These are phyloP conservation scores for Termitomyces titanicus DNA, from an alignment of 768 basidiomycete genomes.

Conservation along the genomic window DNA sequence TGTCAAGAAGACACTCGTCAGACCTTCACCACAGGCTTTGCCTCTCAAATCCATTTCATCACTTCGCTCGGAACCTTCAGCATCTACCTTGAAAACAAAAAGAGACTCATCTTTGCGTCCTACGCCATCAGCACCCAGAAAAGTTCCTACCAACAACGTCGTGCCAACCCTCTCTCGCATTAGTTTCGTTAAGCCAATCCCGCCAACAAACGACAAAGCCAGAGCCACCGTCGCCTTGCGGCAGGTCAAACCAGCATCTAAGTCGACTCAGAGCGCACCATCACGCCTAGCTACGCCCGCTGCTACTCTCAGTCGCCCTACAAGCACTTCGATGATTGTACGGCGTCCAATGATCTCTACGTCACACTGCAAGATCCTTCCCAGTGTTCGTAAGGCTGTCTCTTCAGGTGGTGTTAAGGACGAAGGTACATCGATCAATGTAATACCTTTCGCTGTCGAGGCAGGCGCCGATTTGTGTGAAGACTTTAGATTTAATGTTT, in stretches of 20 bases:
- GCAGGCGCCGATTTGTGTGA: constrained; percentile 11
- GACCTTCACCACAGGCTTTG: neutral
- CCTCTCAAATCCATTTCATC: neutral
- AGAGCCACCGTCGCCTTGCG: neutral
- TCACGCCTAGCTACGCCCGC: constrained; percentile 7
- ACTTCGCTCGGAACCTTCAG: neutral
- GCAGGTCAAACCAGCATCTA: neutral
- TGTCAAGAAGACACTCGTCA: neutral
- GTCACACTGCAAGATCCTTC: constrained; percentile 2
- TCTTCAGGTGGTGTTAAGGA: neutral
- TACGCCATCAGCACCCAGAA: neutral
- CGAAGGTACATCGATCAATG: neutral
- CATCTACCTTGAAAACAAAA: neutral
- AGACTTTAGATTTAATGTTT: constrained; percentile 25
- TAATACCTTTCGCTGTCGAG: constrained; percentile 4
- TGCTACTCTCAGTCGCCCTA: constrained; percentile 2
- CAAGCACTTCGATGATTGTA: neutral
- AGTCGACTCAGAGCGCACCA: neutral
- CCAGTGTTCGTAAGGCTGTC: neutral
- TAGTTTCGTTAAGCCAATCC: neutral
- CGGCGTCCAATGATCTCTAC: constrained; percentile 12
- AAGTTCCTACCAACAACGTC: neutral
- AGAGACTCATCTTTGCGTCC: neutral
- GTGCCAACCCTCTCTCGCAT: neutral
- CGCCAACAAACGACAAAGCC: neutral